Conservation (phyloP, 805 yeast species). For the Wickerhamia fluorescens region DNA sequence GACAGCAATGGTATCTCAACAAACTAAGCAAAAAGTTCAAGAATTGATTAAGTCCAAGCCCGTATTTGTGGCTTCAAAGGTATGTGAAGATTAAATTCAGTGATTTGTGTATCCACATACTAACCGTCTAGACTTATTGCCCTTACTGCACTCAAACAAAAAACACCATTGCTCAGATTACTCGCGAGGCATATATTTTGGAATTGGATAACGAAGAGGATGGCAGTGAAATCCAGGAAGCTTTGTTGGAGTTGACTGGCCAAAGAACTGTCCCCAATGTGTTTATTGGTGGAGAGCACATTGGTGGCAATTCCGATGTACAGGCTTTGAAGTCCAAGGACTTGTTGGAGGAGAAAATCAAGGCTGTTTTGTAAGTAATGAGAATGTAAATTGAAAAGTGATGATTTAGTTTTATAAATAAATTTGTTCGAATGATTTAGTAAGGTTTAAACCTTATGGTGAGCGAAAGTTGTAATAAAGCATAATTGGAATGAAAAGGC, state of each 20-base stretch:
- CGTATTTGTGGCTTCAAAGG: slow-evolving; percentile 77
- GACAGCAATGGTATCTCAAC: slow-evolving; percentile 51
- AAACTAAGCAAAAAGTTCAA: slow-evolving; percentile 52
- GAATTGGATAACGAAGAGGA: slow-evolving; percentile 55
- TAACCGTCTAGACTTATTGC: no score
- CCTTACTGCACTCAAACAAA: slow-evolving; percentile 40
- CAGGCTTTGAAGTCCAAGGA: slow-evolving; percentile 63
- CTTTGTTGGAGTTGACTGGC: slow-evolving; percentile 69
- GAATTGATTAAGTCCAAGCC: slow-evolving; percentile 56
- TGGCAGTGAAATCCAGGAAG: slow-evolving; percentile 77
- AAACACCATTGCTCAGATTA: slow-evolving; percentile 33
- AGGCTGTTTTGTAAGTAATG: slow-evolving; percentile 32
- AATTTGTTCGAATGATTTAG: no score
- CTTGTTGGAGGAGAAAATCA: slow-evolving; percentile 41
- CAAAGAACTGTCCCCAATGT: slow-evolving; percentile 93
- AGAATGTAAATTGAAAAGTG: no score
- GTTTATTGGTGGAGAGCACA: slow-evolving; percentile 84
- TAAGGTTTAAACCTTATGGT: no score
- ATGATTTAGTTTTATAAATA: no score
- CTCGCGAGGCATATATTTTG: slow-evolving; percentile 43
- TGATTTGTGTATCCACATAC: no score
- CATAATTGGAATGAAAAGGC: no score
- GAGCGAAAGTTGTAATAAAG: no score
- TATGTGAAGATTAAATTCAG: no score
- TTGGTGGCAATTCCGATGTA: slow-evolving; percentile 92